phyloP scores from a whole-genome alignment of 495 filamentous ascomycete species.

The Penicillium turbatum region DNA sequence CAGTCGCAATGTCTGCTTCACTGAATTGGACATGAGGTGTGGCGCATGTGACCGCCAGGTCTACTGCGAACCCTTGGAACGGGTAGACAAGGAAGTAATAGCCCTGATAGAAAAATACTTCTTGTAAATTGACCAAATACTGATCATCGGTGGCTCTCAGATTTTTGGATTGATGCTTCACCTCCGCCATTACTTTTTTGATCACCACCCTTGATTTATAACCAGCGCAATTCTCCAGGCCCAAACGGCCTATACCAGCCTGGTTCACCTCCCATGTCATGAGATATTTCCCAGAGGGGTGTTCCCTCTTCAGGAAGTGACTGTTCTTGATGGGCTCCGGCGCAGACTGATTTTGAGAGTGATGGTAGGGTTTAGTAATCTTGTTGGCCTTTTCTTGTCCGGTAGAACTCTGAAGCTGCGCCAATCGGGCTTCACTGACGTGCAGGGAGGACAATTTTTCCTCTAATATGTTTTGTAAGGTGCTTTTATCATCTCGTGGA shows the following conservation, averaged over 20 bases:
- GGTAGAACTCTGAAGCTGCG: no score
- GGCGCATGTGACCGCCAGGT: background rate
- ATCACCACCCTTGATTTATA: slow-evolving; percentile 4
- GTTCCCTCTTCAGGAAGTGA: no score
- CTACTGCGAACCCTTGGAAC: background rate
- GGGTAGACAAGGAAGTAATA: background rate
- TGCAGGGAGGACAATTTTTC: no score
- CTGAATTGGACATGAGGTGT: background rate
- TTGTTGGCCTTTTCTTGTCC: no score
- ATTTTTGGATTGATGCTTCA: background rate
- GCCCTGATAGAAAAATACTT: background rate
- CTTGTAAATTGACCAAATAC: background rate
- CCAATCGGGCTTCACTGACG: no score
- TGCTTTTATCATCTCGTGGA: no score
- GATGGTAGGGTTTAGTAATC: no score
- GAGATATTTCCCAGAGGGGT: background rate
- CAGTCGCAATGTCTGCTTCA: background rate
- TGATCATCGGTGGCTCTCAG: no score
- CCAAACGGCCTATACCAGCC: background rate
- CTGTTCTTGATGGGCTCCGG: no score
- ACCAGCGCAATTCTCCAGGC: slow-evolving; percentile 4
- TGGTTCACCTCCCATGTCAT: slow-evolving; percentile 4
- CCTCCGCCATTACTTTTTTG: slow-evolving; percentile 1
- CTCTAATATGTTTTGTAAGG: no score
- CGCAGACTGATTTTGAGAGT: no score